These are phyloP conservation scores for Isochrysis galbana DNA, from an alignment of 78 protist genomes.

Conservation along the genomic window DNA sequence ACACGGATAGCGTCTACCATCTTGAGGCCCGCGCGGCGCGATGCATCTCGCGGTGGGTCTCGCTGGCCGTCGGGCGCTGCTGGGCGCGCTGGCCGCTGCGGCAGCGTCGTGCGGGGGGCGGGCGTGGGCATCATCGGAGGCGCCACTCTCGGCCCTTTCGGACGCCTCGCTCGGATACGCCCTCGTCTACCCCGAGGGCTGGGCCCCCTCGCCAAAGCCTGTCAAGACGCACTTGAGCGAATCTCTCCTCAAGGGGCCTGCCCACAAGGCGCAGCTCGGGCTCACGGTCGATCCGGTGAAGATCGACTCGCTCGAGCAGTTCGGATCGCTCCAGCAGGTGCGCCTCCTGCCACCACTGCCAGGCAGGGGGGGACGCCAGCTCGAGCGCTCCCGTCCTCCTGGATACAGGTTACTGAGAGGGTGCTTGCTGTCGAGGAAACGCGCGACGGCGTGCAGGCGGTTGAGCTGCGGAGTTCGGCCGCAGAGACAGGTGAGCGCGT, in stretches of 20 bases:
- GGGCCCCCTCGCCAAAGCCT: not conserved
- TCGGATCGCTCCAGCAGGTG: not conserved
- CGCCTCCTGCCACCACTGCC: too few species aligned
- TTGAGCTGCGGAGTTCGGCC: not conserved
- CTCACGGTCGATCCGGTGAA: conserved; percentile 1
- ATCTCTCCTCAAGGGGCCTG: not conserved
- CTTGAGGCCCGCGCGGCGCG: too few species aligned
- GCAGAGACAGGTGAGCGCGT: not conserved
- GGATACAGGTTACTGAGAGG: not conserved
- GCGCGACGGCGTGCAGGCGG: conserved; percentile 1
- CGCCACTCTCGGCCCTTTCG: not conserved
- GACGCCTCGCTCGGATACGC: not conserved
- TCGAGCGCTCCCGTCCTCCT: not conserved
- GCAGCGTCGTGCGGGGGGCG: too few species aligned
- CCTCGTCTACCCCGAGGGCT: not conserved
- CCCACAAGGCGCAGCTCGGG: not conserved
- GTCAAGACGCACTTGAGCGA: not conserved
- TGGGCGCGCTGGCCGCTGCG: too few species aligned
- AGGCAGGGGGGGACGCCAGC: too few species aligned
- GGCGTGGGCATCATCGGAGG: too few species aligned
- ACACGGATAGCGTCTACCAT: too few species aligned
- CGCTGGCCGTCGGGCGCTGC: too few species aligned
- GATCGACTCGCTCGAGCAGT: not conserved
- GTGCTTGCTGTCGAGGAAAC: not conserved
- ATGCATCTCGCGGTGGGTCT: too few species aligned